Conservation (phyloP, 2,329 filamentous ascomycete species). For the Colletotrichum euphorbiae region DNA sequence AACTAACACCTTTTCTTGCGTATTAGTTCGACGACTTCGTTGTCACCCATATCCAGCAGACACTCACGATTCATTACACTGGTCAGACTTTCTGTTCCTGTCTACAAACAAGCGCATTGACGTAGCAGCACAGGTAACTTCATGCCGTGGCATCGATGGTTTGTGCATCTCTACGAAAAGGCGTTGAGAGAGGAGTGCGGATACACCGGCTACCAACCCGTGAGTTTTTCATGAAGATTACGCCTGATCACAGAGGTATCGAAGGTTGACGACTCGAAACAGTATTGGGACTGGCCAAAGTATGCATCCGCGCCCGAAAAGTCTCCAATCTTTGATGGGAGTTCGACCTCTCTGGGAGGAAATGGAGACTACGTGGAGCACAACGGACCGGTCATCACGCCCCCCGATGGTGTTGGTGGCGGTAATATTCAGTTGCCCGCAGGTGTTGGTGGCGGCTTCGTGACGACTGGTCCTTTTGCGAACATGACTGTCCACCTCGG, state of each 20-base stretch:
- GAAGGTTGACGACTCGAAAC: neutral
- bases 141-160: slow-evolving; percentile 40
- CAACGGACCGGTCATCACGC: slow-evolving; percentile 45
- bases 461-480: slow-evolving; percentile 58
- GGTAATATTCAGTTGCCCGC: slow-evolving; percentile 39
- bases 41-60: slow-evolving; percentile 36
- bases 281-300: slow-evolving; percentile 53
- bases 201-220: slow-evolving; percentile 40
- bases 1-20: neutral
- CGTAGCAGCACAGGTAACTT: slow-evolving; percentile 17
- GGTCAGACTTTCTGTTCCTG: neutral
- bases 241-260: no score
- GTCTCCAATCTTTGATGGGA: slow-evolving; percentile 64
- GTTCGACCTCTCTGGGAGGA: slow-evolving; percentile 52
- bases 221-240: neutral
- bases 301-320: slow-evolving; percentile 52
- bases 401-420: slow-evolving; percentile 45
- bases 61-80: slow-evolving; percentile 21
- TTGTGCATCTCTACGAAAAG: slow-evolving; percentile 34
- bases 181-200: slow-evolving; percentile 40
- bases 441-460: slow-evolving; percentile 64
- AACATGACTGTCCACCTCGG: slow-evolving; percentile 51
- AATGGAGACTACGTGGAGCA: slow-evolving; percentile 50
- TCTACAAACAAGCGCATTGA: neutral
- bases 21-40: slow-evolving; percentile 39